A percentile compares a stretch with the other conserved stretches of the same genome.
Evolutionary conservation across 2,329 filamentous ascomycete genomes (phyloP).

Genomic region (Dactylellina leptospora): DNA sequence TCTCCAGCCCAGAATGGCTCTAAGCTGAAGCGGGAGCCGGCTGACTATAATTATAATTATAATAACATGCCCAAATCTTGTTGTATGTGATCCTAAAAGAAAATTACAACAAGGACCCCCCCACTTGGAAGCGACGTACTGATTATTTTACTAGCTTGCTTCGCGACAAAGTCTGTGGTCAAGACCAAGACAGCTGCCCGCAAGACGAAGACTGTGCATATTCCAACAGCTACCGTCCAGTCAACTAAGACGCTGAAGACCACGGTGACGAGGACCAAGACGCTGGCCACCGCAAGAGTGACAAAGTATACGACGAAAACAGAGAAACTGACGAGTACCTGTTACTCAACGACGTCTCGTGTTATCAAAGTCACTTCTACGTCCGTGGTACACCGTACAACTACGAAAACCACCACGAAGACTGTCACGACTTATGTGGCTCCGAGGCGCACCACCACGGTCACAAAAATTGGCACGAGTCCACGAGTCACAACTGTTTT

Average conservation of each 20-base stretch:
- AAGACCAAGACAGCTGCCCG: neutral
- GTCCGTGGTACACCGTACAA: neutral
- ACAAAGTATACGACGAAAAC: constrained; percentile 1
- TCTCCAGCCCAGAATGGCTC: neutral
- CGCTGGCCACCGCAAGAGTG: neutral
- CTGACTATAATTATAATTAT: neutral
- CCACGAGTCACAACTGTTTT: neutral
- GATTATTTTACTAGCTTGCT: neutral
- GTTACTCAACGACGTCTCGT: neutral
- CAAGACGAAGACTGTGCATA: neutral
- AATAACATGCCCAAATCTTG: neutral
- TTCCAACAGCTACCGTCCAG: neutral
- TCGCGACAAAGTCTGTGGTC: neutral
- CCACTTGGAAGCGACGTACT: no score
- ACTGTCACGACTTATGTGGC: constrained; percentile 6
- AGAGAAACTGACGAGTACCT: neutral
- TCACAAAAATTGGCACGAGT: neutral
- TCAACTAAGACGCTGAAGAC: neutral
- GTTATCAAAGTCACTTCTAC: neutral
- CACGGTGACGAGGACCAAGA: neutral
- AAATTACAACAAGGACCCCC: neutral
- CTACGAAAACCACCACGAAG: neutral
- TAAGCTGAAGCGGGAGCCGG: neutral
- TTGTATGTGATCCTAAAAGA: neutral
- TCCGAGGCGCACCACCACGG: neutral